A percentile compares a stretch with the other conserved stretches of the same genome.
phyloP scores from a whole-genome alignment of 352 stramenopile species.

The Phytopythium ostracodes region DNA sequence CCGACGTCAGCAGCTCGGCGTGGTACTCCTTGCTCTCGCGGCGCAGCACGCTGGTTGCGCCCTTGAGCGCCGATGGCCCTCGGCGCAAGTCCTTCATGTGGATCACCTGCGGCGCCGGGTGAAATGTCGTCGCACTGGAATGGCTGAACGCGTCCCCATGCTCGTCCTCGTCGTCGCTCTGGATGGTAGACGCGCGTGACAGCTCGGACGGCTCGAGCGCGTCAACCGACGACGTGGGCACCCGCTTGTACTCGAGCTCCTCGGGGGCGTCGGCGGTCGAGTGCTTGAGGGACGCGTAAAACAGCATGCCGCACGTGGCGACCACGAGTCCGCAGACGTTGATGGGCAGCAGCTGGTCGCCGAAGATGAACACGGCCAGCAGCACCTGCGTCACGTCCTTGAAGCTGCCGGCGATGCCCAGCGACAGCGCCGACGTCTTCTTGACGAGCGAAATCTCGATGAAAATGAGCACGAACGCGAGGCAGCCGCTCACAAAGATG shows the following conservation, averaged over 20 bases:
- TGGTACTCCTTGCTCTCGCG: slow-evolving; percentile 62
- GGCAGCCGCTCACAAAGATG: slow-evolving; percentile 60
- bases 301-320: slow-evolving; percentile 66
- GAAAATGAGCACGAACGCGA: slow-evolving; percentile 79
- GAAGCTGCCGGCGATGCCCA: slow-evolving; percentile 75
- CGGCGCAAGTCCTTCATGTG: slow-evolving; percentile 27
- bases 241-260: slow-evolving; percentile 24
- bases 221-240: slow-evolving; percentile 20
- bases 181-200: slow-evolving; percentile 1
- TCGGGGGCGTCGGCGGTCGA: slow-evolving; percentile 15
- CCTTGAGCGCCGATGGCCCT: slow-evolving; percentile 15
- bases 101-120: slow-evolving; percentile 10
- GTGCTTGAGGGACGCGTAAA: slow-evolving; percentile 78
- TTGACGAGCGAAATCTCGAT: slow-evolving; percentile 80
- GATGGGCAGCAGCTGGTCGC: slow-evolving; percentile 51
- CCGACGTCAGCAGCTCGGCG: slow-evolving; percentile 8
- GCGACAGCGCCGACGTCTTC: slow-evolving; percentile 75
- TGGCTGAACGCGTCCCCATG: background rate
- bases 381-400: slow-evolving; percentile 82
- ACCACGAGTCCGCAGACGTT: slow-evolving; percentile 70
- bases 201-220: background rate
- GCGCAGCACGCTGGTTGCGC: slow-evolving; percentile 26
- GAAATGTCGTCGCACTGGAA: background rate
- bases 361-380: slow-evolving; percentile 74
- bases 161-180: background rate